Percentiles rank a stretch among this genome's conserved stretches.
phyloP scores from a whole-genome alignment of 2,329 filamentous ascomycete species.

The Pyrenophora graminea region DNA sequence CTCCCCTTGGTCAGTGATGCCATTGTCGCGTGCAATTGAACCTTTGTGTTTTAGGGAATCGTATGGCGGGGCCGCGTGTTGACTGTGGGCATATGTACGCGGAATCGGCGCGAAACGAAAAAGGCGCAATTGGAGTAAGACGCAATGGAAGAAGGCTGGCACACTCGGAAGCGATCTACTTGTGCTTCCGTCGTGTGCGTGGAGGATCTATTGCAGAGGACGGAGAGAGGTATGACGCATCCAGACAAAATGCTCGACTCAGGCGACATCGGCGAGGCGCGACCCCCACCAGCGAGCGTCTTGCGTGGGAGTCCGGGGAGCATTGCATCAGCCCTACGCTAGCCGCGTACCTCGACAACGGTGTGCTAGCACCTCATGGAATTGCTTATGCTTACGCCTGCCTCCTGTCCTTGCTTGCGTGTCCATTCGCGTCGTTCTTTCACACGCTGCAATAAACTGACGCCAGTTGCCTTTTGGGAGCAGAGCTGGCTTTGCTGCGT shows the following conservation, averaged over 20 bases:
- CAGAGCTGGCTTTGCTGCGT: not conserved
- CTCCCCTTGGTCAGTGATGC: constrained; percentile 24
- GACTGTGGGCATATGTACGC: constrained; percentile 14
- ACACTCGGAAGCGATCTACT: not conserved
- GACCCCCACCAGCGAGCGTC: constrained; percentile 23
- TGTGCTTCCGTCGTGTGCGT: not conserved
- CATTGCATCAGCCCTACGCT: constrained; percentile 28
- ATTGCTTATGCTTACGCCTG: constrained; percentile 1
- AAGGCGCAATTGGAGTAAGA: constrained; percentile 4
- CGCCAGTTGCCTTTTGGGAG: not conserved
- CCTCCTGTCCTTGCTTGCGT: not conserved
- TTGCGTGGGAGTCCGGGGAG: constrained; percentile 11
- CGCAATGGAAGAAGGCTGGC: not conserved
- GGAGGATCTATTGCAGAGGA: not conserved
- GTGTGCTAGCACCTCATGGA: constrained; percentile 16
- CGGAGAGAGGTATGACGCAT: constrained; percentile 22
- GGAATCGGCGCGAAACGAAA: not conserved
- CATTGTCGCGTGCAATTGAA: constrained; percentile 35
- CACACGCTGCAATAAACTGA: not conserved
- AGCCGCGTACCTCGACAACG: constrained; percentile 10
- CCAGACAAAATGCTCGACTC: constrained; percentile 24
- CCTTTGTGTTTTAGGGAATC: constrained; percentile 10
- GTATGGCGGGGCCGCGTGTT: constrained; percentile 18
- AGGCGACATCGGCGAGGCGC: constrained; percentile 36
- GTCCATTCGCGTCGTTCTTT: constrained; percentile 13